These are phyloP conservation scores for Paulownia fortunei DNA, from an alignment of 257 asterid genomes.

Conservation along the genomic window DNA sequence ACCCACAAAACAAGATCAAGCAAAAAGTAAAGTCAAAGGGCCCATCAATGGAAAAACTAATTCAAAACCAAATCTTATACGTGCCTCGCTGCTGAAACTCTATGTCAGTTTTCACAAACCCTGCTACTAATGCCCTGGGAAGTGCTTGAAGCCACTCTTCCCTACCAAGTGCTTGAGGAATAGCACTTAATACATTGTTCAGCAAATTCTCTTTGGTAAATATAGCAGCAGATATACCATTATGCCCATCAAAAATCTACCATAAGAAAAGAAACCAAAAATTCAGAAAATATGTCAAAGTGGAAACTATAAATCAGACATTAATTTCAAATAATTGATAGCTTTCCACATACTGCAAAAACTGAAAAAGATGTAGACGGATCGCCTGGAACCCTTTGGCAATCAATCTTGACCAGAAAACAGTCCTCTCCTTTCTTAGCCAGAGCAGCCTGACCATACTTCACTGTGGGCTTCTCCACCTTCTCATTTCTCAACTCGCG, in stretches of 20 bases:
- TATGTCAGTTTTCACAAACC: constrained; percentile 96
- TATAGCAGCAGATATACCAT: constrained; percentile 98
- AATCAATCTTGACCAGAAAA: constrained; percentile 62
- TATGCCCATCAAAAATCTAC: constrained; percentile 96
- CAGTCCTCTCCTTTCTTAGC: constrained; percentile 91
- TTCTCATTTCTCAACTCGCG: constrained; percentile 73
- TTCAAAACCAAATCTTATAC: constrained; percentile 9
- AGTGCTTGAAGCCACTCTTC: constrained; percentile 98
- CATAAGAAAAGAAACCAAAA: not conserved
- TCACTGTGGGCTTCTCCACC: constrained; percentile 68
- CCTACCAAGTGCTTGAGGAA: constrained; percentile 74
- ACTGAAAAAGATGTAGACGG: constrained; percentile 66
- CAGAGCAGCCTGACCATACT: constrained; percentile 74
- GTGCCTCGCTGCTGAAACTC: constrained; percentile 91
- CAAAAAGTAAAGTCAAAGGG: not conserved
- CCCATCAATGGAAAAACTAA: constrained; percentile 1
- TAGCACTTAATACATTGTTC: constrained; percentile 86
- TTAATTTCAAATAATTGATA: not conserved
- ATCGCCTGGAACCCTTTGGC: constrained; percentile 66
- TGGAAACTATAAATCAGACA: not conserved
- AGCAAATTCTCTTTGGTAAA: constrained; percentile 87
- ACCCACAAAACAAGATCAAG: constrained; percentile 32
- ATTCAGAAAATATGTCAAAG: not conserved
- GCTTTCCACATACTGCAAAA: constrained; percentile 62
- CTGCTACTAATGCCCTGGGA: constrained; percentile 95